These are phyloP conservation scores for Dactylellina cionopaga DNA, from an alignment of 2,329 filamentous ascomycete genomes.

Conservation along the genomic window DNA sequence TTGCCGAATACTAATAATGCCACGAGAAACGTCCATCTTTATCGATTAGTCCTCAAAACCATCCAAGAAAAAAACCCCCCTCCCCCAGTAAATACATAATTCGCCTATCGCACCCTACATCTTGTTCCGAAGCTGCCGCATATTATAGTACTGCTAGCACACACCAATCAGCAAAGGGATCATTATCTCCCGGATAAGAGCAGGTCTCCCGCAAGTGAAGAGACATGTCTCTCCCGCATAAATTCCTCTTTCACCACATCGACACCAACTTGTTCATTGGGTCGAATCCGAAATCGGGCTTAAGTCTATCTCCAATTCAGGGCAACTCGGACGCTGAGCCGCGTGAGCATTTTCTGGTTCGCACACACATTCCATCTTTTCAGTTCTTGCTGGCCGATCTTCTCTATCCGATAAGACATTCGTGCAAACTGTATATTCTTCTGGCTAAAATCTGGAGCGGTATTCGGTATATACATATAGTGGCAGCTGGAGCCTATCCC, in stretches of 20 bases:
- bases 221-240: not conserved
- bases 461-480: not conserved
- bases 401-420: not conserved
- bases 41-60: too few relatives aligned
- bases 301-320: not conserved
- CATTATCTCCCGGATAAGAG: not conserved
- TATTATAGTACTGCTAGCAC: too few relatives aligned
- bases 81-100: not conserved
- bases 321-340: not conserved
- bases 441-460: not conserved
- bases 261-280: not conserved
- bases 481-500: slow-evolving; percentile 10
- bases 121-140: too few relatives aligned
- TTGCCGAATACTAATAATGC: not conserved
- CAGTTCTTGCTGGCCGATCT: not conserved
- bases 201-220: not conserved
- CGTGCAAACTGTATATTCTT: not conserved
- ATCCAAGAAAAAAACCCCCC: too few relatives aligned
- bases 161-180: too few relatives aligned
- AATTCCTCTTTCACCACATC: slow-evolving; percentile 5
- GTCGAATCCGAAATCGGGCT: not conserved
- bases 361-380: not conserved
- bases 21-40: not conserved
- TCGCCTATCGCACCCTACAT: too few relatives aligned
- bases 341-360: slow-evolving; percentile 3